Evolutionary conservation across 1,284 basidiomycete species (phyloP), one percentile per base, ranked within the genome.

Genomic region (Rhodotorula sp.): DNA sequence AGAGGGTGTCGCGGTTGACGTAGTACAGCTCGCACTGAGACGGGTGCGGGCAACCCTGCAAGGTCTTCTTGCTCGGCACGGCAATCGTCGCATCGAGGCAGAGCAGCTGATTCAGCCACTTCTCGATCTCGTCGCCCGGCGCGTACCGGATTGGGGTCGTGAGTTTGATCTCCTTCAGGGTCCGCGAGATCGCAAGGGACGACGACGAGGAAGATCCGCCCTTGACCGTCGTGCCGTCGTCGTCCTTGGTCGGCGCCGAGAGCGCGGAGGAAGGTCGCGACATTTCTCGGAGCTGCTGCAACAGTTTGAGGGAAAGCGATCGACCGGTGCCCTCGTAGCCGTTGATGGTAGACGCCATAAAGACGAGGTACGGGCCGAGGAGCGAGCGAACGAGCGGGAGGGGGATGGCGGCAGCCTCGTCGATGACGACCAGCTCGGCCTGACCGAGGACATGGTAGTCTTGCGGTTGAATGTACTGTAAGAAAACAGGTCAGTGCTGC

Each of bases 261-360:
- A 87, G 89, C n/a, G 84, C 85, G 60, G 88, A 82, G 6, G 87
- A 88, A 2, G 87, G 86, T 7, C 90, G 86, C 0, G 91, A 91
- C 79, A 88, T 88, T 79, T 96, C 94, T 46, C 96, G 90, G 5
- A 99, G 87, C 81, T 98, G 95, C 82, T 98, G 91, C 73, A 99
- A 91, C 68, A 99, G 90, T 81, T 99, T 99, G 77, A 99, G 89
- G 59, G 93, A 95, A 59, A 99, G 87, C 4, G 94, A 97, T 48
- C 96, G 91, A 26, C 96, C 96, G 0, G 96, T 99, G 29, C 96
- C 96, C 84, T 99, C 96, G 82, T 99, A 99, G 57, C 96, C 96
- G 80, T 98, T 98, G 83, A 99, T 95, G 4, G 96, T 99, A 26
- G 93, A 96, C 1, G 94, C 92, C 85, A 99, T 89, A 84, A 99